Evolutionary conservation across 306 rosid genomes (phyloP), one percentile per base, ranked within the genome.

Genomic region (Astragalus glycyphyllos): DNA sequence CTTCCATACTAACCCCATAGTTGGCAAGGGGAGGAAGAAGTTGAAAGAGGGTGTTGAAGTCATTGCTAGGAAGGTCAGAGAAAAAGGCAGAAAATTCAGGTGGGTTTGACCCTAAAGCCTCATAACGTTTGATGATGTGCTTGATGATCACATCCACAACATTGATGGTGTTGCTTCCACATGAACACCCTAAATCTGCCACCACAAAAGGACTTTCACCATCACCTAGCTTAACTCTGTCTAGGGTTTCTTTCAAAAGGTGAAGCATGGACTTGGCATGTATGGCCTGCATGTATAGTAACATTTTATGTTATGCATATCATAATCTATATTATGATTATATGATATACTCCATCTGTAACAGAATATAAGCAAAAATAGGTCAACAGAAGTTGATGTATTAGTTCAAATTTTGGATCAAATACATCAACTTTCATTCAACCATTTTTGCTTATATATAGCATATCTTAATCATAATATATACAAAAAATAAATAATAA

Each of bases 71-170:
- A 57, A 95, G 99, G 77, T 95, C 99, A 11, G 96, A 87, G 85
- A 95, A 95, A 59, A 89, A 95, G 4, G 91, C 99, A 0, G 96
- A 89, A 55, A 95, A 95, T 71, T 95, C 99, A 0, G 99, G 99
- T 5, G 83, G 86, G 0, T 85, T 76, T 14, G 3, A 65, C 8
- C 96, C 90, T 29, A 77, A 44, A 6, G 83, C 91, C 76, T 86
- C 92, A 20, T 86, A 91, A 0, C 97, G 87, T 77, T 95, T 86
- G 56, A 86, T 74, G 14, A 95, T 78, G 85, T 91, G 97, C 37
- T 95, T 85, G 68, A 95, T 80, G 2, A 95, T 95, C 45, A 84
- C 90, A 57, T 91, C 89, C 7, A 95, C 64, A 4, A 88, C 83
- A 79, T 77, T 77, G 16, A 95, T 83, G 44, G 96, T 86, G 90